phyloP scores from a whole-genome alignment of 176 grass and related monocot genomes.

The Bothriochloa decipiens region DNA sequence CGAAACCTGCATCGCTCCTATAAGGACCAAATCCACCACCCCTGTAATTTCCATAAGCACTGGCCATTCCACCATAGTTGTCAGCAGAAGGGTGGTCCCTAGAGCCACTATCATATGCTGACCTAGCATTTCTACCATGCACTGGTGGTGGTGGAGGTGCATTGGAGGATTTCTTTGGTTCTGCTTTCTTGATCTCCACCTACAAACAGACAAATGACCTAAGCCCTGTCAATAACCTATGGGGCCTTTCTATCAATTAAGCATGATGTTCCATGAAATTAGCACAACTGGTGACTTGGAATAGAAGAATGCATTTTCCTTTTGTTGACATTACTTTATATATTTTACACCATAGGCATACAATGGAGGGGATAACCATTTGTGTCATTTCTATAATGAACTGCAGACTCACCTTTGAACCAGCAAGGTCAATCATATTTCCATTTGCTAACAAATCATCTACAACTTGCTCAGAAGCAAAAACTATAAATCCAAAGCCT shows the following conservation, averaged over 20 bases:
- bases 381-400: slow-evolving; percentile 35
- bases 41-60: slow-evolving; percentile 50
- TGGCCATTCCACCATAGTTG: slow-evolving; percentile 45
- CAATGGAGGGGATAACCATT: slow-evolving; percentile 23
- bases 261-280: slow-evolving; percentile 33
- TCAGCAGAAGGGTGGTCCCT: slow-evolving; percentile 73
- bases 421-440: slow-evolving; percentile 89
- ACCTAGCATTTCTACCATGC: slow-evolving; percentile 73
- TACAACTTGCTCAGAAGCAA: slow-evolving; percentile 87
- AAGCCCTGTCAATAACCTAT: slow-evolving; percentile 54
- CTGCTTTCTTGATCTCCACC: slow-evolving; percentile 99
- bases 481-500: slow-evolving; percentile 97
- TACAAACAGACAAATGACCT: slow-evolving; percentile 90
- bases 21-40: slow-evolving; percentile 62
- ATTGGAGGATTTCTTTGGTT: slow-evolving; percentile 96
- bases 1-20: slow-evolving; percentile 51
- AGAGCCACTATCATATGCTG: slow-evolving; percentile 75
- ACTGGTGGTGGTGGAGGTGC: slow-evolving; percentile 42
- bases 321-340: slow-evolving; percentile 34
- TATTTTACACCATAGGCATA: slow-evolving; percentile 4
- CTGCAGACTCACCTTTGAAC: slow-evolving; percentile 73
- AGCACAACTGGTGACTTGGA: slow-evolving; percentile 5
- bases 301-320: slow-evolving; percentile 35
- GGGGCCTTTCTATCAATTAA: slow-evolving; percentile 45
- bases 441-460: slow-evolving; percentile 90